Base-by-base conservation (phyloP, 73 alveolate species). In the Paramecium primaurelia region DNA sequence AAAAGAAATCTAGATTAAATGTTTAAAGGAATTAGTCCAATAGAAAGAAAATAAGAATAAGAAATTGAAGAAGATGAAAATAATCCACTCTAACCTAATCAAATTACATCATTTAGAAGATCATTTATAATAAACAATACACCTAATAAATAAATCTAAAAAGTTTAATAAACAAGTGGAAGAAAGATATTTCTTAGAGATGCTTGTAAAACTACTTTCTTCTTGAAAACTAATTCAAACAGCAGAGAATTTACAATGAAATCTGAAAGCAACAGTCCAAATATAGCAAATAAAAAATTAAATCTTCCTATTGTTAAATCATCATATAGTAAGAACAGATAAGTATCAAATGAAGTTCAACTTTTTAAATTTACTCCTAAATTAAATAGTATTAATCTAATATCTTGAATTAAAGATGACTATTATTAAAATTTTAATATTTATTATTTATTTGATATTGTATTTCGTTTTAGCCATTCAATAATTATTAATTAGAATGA, bases 21-120 rank as follows among this genome's bases (percentile, higher is more conserved):
- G 42, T 64, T 64, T n/a, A 64, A 34, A 34, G 84, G 84, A 32
- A 64, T 64, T 11, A 64, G 84, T 64, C 84, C 84, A 14, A 64
- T 64, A 9, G 84, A 64, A 64, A 64, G 47, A 64, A 64, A 64
- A 34, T 64, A 32, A 34, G 84, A 32, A 32, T 34, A 28, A 64
- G 84, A 64, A 28, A 64, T 64, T 28, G 84, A 64, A 64, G 49
- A 64, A 11, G 84, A 64, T 64, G 84, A 64, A 64, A 64, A 28
- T 64, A n/a, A 22, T 64, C 49, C 84, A 64, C 45, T 64, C 25
- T 32, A 64, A 3, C 47, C 26, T 6, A 64, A 64, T 34, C 8
- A 64, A 25, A n/a, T 34, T 9, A 2, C 18, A 1, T 64, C 47
- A 32, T 32, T 32, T 28, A 64, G 84, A 34, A 64, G 49, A 64